Base-by-base conservation (phyloP, 192 early-diverging fungal genomes). In the Coemansia sp. region DNA sequence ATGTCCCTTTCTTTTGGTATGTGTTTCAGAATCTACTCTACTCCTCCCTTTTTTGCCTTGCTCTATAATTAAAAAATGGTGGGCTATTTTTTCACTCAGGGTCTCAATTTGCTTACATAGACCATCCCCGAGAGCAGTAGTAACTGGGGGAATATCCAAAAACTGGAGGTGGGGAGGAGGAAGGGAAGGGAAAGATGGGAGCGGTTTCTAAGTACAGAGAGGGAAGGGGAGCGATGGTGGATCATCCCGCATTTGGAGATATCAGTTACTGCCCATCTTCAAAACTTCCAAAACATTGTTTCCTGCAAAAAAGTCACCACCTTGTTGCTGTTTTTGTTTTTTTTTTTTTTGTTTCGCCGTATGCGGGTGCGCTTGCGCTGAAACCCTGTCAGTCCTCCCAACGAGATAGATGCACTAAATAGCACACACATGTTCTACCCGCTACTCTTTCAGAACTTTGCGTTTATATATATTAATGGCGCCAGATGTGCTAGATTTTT, bases 261-360 rank as follows among this genome's bases (percentile, higher is more conserved):
- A n/a, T 49, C 18, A 6, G n/a, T 4, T 20, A 20, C 46, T 49
- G 46, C 2, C n/a, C 15, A 1, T 49, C 46, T 26, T 45, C 41
- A 33, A 44, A 62, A 14, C 14, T 45, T 45, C 26, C 46, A 48
- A 48, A 48, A 48, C 46, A 48, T n/a, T n/a, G 63, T 51, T 48
- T 33, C 23, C 45, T 15, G 8, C 48, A 64, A 15, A 11, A 52
- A 41, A 23, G n/a, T n/a, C n/a, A n/a, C n/a, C n/a, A n/a, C n/a
- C n/a, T n/a, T n/a, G n/a, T n/a, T n/a, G n/a, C n/a, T n/a, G n/a
- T n/a, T n/a, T n/a, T n/a, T n/a, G n/a, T n/a, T n/a, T n/a, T n/a
- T n/a, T n/a, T 66, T 66, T 55, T 53, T 39, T 26, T 51, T 44
- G 36, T 60, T 56, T 69, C 18, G 18, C n/a, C n/a, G n/a, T 48